Conservation (phyloP, 2,329 filamentous ascomycete species). For the Calonectria crousiana region DNA sequence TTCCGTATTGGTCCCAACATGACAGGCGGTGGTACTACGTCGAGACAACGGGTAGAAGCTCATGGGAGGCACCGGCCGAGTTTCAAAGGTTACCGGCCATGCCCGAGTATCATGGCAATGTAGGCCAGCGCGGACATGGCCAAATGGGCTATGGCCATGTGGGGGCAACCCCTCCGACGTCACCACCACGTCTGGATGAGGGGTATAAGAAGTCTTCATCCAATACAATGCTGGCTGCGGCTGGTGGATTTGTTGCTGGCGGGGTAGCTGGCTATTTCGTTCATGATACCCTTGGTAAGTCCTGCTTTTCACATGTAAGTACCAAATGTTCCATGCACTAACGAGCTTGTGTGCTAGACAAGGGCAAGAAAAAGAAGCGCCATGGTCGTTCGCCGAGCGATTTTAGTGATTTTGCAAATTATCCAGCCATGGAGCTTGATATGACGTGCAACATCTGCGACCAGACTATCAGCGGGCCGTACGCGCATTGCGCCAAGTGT, state of each 20-base stretch:
- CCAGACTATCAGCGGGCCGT: slow-evolving; percentile 26
- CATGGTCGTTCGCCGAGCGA: slow-evolving; percentile 22
- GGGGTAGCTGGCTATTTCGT: slow-evolving; percentile 34
- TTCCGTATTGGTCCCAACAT: slow-evolving; percentile 36
- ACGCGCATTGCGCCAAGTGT: slow-evolving; percentile 34
- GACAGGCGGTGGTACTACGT: slow-evolving; percentile 31
- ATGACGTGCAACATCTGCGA: slow-evolving; percentile 28
- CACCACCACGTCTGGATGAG: neutral
- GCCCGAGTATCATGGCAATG: slow-evolving; percentile 20
- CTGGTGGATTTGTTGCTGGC: slow-evolving; percentile 31
- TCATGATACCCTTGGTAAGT: slow-evolving; percentile 32
- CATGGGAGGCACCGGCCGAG: slow-evolving; percentile 19
- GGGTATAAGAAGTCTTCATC: slow-evolving; percentile 5
- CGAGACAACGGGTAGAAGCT: slow-evolving; percentile 27
- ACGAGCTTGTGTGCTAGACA: neutral
- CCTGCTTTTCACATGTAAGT: rapidly evolving
- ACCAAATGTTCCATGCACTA: neutral
- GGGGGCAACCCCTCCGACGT: neutral
- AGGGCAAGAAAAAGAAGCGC: slow-evolving; percentile 33
- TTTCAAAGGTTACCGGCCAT: slow-evolving; percentile 19
- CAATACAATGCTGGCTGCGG: slow-evolving; percentile 15
- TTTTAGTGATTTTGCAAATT: slow-evolving; percentile 22
- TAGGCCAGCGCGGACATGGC: neutral
- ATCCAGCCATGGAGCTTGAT: slow-evolving; percentile 19
- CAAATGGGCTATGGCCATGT: neutral